Conservation (phyloP, 495 filamentous ascomycete genomes). For the Neurospora sp. region DNA sequence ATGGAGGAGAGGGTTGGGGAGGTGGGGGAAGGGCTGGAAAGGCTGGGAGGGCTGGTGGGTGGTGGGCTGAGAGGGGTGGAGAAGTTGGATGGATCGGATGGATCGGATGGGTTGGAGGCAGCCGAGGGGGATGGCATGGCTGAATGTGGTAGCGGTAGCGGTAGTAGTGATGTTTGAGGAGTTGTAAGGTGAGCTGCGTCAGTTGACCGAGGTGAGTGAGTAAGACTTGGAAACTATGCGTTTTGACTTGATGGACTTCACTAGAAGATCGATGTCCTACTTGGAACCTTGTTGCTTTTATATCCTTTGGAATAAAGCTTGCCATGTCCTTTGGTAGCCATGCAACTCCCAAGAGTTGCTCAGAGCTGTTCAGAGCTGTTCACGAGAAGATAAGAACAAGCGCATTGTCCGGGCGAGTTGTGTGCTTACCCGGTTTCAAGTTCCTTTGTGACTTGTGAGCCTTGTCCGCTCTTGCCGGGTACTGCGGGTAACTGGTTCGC, state of each 20-base stretch:
- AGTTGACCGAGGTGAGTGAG: not conserved
- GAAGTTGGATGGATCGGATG: not conserved
- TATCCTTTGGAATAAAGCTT: not conserved
- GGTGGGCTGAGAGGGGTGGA: not conserved
- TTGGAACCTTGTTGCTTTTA: not conserved
- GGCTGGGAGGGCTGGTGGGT: not conserved
- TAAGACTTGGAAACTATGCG: not conserved
- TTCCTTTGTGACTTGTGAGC: not conserved
- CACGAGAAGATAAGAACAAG: not conserved
- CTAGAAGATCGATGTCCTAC: not conserved
- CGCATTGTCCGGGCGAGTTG: not conserved
- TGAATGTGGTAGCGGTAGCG: not conserved
- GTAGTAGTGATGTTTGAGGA: not conserved
- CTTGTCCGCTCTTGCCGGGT: not conserved
- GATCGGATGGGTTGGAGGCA: not conserved
- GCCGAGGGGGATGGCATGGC: not conserved
- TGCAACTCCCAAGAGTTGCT: not conserved
- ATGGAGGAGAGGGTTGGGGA: not conserved
- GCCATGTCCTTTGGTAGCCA: not conserved
- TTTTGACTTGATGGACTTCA: not conserved
- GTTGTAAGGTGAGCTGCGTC: not conserved
- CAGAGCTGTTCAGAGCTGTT: not conserved
- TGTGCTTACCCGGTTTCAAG: not conserved
- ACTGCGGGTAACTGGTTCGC: not conserved
- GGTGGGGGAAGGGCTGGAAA: not conserved